Evolutionary conservation across 75 land plant species (phyloP).

Genomic region (Cupressus sempervirens): DNA sequence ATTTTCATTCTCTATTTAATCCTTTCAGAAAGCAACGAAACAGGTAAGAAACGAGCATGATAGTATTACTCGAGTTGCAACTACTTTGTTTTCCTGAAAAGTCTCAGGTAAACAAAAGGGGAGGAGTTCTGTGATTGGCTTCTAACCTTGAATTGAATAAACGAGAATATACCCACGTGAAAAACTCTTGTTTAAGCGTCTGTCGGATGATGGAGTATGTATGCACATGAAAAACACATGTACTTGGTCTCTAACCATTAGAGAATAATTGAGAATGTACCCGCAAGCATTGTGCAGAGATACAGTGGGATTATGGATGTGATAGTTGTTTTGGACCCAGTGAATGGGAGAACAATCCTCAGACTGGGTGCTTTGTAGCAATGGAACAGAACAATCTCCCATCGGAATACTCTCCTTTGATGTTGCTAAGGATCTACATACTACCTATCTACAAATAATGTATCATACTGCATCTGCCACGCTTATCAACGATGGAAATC

Average conservation of each 20-base stretch:
- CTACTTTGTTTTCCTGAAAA: neutral
- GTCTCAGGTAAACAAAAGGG: too few relatives aligned
- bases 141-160: too few relatives aligned
- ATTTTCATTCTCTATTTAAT: too few relatives aligned
- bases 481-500: neutral
- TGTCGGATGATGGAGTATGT: too few relatives aligned
- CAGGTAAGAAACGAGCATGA: neutral
- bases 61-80: neutral
- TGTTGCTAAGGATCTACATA: neutral
- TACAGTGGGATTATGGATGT: neutral
- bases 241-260: neutral
- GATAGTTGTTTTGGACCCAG: neutral
- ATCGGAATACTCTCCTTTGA: slow-evolving; percentile 9
- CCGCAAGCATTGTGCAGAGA: neutral
- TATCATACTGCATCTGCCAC: slow-evolving; percentile 3
- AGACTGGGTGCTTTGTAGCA: slow-evolving; percentile 9
- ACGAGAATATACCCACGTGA: too few relatives aligned
- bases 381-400: slow-evolving; percentile 11
- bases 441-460: neutral
- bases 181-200: too few relatives aligned
- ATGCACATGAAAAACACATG: neutral
- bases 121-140: too few relatives aligned
- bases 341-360: neutral
- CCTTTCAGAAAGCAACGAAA: neutral
- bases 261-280: neutral